These are phyloP conservation scores for Westerdykella aurantiaca DNA, from an alignment of 2,329 filamentous ascomycete genomes.

Conservation along the genomic window DNA sequence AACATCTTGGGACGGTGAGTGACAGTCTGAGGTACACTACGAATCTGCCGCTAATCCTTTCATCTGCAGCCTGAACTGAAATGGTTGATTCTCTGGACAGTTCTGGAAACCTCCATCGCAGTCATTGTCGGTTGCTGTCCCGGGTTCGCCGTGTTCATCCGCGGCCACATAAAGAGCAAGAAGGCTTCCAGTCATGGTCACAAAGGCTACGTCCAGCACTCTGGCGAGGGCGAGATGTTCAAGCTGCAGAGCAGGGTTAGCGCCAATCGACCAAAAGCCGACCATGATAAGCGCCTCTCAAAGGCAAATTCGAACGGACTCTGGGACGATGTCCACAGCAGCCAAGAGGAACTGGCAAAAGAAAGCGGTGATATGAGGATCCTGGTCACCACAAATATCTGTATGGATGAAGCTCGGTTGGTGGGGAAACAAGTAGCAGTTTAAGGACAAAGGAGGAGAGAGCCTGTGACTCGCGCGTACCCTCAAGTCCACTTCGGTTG, in stretches of 20 bases:
- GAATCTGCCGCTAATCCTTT: too few relatives aligned
- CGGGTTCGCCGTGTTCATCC: slow-evolving; percentile 6
- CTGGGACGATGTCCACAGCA: slow-evolving; percentile 8
- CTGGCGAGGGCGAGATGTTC: not conserved
- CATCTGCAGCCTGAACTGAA: slow-evolving; percentile 17
- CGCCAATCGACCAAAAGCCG: not conserved
- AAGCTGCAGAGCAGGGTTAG: not conserved
- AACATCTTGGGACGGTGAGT: slow-evolving; percentile 5
- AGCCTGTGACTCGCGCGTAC: too few relatives aligned
- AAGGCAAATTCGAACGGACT: not conserved
- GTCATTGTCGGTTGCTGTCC: not conserved
- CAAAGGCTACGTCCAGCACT: not conserved
- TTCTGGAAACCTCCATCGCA: slow-evolving; percentile 32
- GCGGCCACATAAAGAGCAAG: slow-evolving; percentile 3
- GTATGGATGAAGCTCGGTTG: too few relatives aligned
- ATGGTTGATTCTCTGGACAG: slow-evolving; percentile 34
- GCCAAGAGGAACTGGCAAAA: slow-evolving; percentile 11
- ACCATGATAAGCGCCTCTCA: not conserved
- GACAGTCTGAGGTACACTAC: too few relatives aligned
- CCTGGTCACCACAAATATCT: slow-evolving; percentile 5
- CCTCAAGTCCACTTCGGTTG: too few relatives aligned
- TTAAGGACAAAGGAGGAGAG: too few relatives aligned
- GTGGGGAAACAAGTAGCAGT: too few relatives aligned
- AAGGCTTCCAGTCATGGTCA: not conserved
- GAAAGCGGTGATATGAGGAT: slow-evolving; percentile 2